Evolutionary conservation across 495 filamentous ascomycete genomes (phyloP).

Genomic region (Talaromyces wortmannii): DNA sequence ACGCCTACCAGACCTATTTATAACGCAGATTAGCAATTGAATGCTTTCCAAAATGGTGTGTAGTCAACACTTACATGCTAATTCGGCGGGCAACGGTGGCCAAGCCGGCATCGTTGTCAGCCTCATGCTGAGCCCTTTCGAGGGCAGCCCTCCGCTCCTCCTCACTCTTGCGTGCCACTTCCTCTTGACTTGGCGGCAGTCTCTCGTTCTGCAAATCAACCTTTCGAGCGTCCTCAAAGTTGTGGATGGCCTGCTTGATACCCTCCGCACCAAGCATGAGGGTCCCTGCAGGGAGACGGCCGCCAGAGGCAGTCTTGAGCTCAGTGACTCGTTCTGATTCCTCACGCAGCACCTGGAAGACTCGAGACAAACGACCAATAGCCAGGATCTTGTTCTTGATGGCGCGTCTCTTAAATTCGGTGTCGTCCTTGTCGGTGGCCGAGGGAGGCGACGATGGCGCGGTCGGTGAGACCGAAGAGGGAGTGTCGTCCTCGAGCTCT

Average conservation of each 20-base stretch:
- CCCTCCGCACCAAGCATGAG: constrained; percentile 97
- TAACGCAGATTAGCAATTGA: not conserved
- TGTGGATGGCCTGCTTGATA: constrained; percentile 97
- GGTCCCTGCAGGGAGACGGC: constrained; percentile 87
- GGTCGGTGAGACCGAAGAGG: constrained; percentile 49
- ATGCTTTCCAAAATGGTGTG: not conserved
- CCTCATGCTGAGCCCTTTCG: constrained; percentile 75
- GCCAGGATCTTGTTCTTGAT: constrained; percentile 99
- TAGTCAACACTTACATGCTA: constrained; percentile 73
- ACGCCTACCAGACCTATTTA: constrained; percentile 29
- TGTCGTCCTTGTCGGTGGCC: constrained; percentile 58
- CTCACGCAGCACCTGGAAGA: constrained; percentile 97
- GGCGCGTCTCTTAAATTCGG: constrained; percentile 85
- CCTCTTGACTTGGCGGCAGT: constrained; percentile 85
- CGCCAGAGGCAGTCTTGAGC: constrained; percentile 92
- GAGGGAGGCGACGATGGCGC: constrained; percentile 67
- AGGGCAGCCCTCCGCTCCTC: constrained; percentile 75
- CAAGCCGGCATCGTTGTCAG: constrained; percentile 83
- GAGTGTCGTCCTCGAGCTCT: constrained; percentile 81
- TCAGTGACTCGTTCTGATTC: constrained; percentile 96
- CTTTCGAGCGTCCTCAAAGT: constrained; percentile 95
- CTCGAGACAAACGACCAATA: constrained; percentile 91
- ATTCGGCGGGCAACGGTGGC: constrained; percentile 80
- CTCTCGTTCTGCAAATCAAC: constrained; percentile 96
- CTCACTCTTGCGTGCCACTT: constrained; percentile 72